phyloP scores from a whole-genome alignment of 75 land plant species.

The Picea sitchensis region DNA sequence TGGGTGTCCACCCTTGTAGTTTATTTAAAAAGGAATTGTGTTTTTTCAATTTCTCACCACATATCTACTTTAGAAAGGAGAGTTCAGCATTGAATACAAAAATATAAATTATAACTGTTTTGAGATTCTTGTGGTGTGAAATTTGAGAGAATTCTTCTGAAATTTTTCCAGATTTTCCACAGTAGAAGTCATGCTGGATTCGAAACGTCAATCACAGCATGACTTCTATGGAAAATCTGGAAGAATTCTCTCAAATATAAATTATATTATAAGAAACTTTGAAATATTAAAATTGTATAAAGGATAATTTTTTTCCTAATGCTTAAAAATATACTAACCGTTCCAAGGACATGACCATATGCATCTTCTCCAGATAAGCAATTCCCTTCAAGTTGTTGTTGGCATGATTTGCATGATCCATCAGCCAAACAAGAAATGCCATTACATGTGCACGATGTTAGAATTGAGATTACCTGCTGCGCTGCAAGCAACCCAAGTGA shows the following conservation, averaged over 20 bases:
- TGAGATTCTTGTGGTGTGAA: too few relatives aligned
- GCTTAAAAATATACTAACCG: slow-evolving; percentile 12
- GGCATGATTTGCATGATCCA: slow-evolving; percentile 24
- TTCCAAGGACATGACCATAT: slow-evolving; percentile 36
- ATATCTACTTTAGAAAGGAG: background rate
- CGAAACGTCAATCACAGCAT: too few relatives aligned
- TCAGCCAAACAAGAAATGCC: slow-evolving; percentile 19
- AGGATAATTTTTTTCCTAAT: background rate
- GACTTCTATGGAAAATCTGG: too few relatives aligned
- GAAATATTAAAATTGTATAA: background rate
- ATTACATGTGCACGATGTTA: slow-evolving; percentile 23
- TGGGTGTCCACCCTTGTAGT: too few relatives aligned
- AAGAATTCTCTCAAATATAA: background rate
- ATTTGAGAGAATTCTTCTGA: too few relatives aligned
- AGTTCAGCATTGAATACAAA: background rate
- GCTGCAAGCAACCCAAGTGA: slow-evolving; percentile 16
- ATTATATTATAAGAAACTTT: background rate
- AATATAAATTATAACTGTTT: background rate
- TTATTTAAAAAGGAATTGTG: too few relatives aligned
- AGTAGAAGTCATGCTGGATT: too few relatives aligned
- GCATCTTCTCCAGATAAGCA: slow-evolving; percentile 32
- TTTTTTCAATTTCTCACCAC: background rate
- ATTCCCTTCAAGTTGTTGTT: slow-evolving; percentile 23
- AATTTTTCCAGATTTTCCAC: too few relatives aligned
- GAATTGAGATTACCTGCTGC: slow-evolving; percentile 23